Percentiles rank a stretch among this genome's conserved stretches.
Conservation (phyloP, 2,329 filamentous ascomycete species). For the Neoarthrinium moseri region DNA sequence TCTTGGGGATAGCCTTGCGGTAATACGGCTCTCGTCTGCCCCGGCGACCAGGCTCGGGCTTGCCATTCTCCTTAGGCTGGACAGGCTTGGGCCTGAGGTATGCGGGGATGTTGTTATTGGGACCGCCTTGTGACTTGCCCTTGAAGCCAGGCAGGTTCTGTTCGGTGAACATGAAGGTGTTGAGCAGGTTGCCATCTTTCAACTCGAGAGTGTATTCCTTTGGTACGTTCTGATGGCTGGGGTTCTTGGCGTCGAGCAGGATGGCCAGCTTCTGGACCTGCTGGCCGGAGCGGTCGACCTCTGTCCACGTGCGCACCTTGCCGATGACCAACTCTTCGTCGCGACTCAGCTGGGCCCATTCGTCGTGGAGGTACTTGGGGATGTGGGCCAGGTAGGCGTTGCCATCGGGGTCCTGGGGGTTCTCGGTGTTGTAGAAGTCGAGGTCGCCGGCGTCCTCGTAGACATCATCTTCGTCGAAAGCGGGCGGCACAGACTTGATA, state of each 20-base stretch:
- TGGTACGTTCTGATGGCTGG: constrained; percentile 72
- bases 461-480: constrained; percentile 63
- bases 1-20: constrained; percentile 75
- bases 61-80: constrained; percentile 23
- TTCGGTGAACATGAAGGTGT: constrained; percentile 91
- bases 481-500: constrained; percentile 37
- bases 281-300: constrained; percentile 51
- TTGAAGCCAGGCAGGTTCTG: constrained; percentile 83
- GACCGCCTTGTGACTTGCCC: constrained; percentile 56
- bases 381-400: constrained; percentile 72
- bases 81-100: constrained; percentile 48
- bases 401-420: constrained; percentile 36
- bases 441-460: constrained; percentile 61
- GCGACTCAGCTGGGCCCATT: constrained; percentile 74
- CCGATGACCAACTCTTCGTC: constrained; percentile 82
- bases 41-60: constrained; percentile 41
- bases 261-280: constrained; percentile 55
- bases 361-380: constrained; percentile 77
- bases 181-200: constrained; percentile 62
- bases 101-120: constrained; percentile 58
- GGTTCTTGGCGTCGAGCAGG: constrained; percentile 63
- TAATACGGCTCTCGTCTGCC: constrained; percentile 58
- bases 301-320: constrained; percentile 63
- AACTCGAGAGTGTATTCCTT: constrained; percentile 84
- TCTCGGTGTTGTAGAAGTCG: constrained; percentile 50